Evolutionary conservation across 2,329 filamentous ascomycete species (phyloP).

Genomic region (Plenodomus biglobosus): DNA sequence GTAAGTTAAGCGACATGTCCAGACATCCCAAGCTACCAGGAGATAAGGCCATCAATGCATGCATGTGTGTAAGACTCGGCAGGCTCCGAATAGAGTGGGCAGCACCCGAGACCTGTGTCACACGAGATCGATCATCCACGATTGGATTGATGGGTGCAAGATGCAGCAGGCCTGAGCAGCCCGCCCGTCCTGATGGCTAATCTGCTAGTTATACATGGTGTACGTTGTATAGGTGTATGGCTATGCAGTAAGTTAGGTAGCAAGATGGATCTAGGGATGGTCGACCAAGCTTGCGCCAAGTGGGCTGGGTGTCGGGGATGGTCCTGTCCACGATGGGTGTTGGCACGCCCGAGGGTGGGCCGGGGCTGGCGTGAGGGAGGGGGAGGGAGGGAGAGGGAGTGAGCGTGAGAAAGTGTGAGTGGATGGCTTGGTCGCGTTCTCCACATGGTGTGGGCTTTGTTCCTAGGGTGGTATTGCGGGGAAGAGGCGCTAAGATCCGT

Average conservation of each 20-base stretch:
- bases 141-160: background rate
- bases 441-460: background rate
- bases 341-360: slow-evolving; percentile 21
- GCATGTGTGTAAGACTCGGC: slow-evolving; percentile 12
- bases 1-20: background rate
- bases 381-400: slow-evolving; percentile 11
- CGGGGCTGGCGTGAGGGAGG: slow-evolving; percentile 17
- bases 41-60: too few species aligned
- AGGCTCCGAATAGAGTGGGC: slow-evolving; percentile 3
- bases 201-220: too few species aligned
- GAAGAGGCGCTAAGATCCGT: slow-evolving; percentile 28
- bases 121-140: too few species aligned
- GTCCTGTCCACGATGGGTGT: slow-evolving; percentile 24
- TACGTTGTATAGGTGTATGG: too few species aligned
- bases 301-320: slow-evolving; percentile 17
- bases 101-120: background rate
- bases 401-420: background rate
- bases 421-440: background rate
- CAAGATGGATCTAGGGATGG: too few species aligned
- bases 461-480: slow-evolving; percentile 32
- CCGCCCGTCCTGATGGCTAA: too few species aligned
- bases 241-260: too few species aligned
- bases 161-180: too few species aligned
- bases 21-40: too few species aligned
- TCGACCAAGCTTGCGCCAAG: slow-evolving; percentile 14